Percentiles rank a stretch among this genome's conserved stretches.
phyloP scores from a whole-genome alignment of 441 rosid species.

The Pelargonium myrrhifolium region DNA sequence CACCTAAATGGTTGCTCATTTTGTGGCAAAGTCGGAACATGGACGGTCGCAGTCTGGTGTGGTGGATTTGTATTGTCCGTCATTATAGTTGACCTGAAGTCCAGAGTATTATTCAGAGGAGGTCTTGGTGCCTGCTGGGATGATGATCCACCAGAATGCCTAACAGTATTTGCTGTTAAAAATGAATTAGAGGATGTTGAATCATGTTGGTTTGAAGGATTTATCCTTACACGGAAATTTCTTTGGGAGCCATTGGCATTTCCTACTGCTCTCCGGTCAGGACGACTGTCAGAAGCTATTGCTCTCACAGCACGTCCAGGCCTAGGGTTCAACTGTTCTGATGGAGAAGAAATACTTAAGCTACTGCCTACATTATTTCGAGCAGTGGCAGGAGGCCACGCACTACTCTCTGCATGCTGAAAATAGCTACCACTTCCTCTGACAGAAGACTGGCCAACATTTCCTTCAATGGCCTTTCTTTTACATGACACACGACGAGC shows the following conservation, averaged over 20 bases:
- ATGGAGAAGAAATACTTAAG: slow-evolving; percentile 34
- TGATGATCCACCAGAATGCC: slow-evolving; percentile 38
- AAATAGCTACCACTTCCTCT: slow-evolving; percentile 38
- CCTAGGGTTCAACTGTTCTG: slow-evolving; percentile 41
- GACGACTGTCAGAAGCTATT: slow-evolving; percentile 27
- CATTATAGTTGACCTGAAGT: slow-evolving; percentile 35
- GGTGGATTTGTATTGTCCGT: slow-evolving; percentile 33
- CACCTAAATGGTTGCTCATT: slow-evolving; percentile 50
- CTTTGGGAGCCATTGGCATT: slow-evolving; percentile 42
- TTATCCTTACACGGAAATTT: slow-evolving; percentile 48
- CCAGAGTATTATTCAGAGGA: slow-evolving; percentile 42
- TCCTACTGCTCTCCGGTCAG: slow-evolving; percentile 30
- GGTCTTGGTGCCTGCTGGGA: slow-evolving; percentile 29
- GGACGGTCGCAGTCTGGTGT: slow-evolving; percentile 34
- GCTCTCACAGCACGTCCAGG: slow-evolving; percentile 40
- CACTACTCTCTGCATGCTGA: slow-evolving; percentile 45
- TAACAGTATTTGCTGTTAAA: slow-evolving; percentile 37
- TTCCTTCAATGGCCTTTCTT: slow-evolving; percentile 66
- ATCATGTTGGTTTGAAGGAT: slow-evolving; percentile 48
- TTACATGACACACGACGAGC: slow-evolving; percentile 60
- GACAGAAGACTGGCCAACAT: slow-evolving; percentile 43
- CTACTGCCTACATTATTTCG: slow-evolving; percentile 32
- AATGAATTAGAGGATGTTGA: not conserved
- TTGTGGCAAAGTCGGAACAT: slow-evolving; percentile 44
- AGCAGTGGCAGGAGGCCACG: slow-evolving; percentile 32